phyloP scores from a whole-genome alignment of 495 filamentous ascomycete species.

The Penicillium paradoxum region DNA sequence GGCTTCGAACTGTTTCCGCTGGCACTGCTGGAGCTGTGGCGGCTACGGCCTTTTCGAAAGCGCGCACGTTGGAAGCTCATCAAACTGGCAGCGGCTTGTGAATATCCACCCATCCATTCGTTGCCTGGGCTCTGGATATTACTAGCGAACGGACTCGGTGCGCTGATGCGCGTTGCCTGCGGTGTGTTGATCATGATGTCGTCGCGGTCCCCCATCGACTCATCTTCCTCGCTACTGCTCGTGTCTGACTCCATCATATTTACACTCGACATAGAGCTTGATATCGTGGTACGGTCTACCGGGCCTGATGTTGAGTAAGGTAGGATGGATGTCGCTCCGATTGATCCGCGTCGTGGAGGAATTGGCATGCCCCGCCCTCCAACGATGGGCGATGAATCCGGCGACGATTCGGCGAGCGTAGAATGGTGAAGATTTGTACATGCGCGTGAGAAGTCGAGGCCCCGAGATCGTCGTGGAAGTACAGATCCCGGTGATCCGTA shows the following conservation, averaged over 20 bases:
- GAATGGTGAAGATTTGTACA: constrained; percentile 96
- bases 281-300: constrained; percentile 66
- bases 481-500: constrained; percentile 83
- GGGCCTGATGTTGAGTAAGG: constrained; percentile 39
- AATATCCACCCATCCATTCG: constrained; percentile 57
- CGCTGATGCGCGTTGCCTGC: constrained; percentile 38
- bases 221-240: constrained; percentile 70
- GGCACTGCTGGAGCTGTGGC: constrained; percentile 65
- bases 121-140: constrained; percentile 45
- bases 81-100: constrained; percentile 64
- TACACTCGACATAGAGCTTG: constrained; percentile 81
- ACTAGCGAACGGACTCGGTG: constrained; percentile 44
- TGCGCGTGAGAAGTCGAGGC: constrained; percentile 86
- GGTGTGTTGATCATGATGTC: constrained; percentile 65
- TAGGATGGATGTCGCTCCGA: constrained; percentile 35
- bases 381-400: constrained; percentile 89
- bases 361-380: constrained; percentile 74
- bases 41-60: constrained; percentile 49
- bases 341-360: constrained; percentile 54
- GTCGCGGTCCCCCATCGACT: constrained; percentile 72
- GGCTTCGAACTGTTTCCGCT: constrained; percentile 66
- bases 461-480: constrained; percentile 78
- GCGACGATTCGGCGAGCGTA: constrained; percentile 84
- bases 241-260: constrained; percentile 75
- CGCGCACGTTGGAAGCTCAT: constrained; percentile 71